Evolutionary conservation across 306 rosid genomes (phyloP), one percentile per base, ranked within the genome.

Genomic region (Trifolium repens): DNA sequence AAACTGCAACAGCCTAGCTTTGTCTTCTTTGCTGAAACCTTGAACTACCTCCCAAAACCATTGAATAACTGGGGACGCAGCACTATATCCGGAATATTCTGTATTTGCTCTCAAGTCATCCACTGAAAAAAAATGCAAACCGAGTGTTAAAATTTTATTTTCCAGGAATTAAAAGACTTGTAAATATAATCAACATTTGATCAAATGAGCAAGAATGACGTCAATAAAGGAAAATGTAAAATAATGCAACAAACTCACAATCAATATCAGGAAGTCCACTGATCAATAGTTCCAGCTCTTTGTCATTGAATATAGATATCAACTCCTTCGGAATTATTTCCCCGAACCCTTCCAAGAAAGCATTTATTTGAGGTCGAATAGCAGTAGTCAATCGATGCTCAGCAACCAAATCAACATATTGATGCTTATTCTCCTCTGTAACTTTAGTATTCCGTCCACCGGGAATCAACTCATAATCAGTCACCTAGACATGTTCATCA

Each of bases 41-140:
- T 94, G 97, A 58, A 79, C 97, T 54, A 79, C 96, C 83, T 94
- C 98, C 98, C 97, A 94, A 77, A 91, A 94, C 98, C 97, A 94
- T 74, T 91, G 97, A 72, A 91, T 88, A 71, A 94, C 88, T 0
- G 91, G 96, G 16, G 97, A 90, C 69, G 89, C 98, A 60, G 80
- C 84, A 75, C 92, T 91, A 54, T 94, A 94, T 77, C 97, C 97
- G 39, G 97, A 92, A 89, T 94, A 90, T 61, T 94, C 98, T 15
- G 97, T 94, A 80, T 94, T 94, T 78, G 94, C 93, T 83, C 92
- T 91, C 96, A 94, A 85, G 82, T 91, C 96, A 81, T 94, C 97
- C 98, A 94, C 98, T 94, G 88, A 80, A 81, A 87, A 27, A 78
- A 43, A 81, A 73, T 49, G 69, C 57, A 52, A 81, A 69, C 19